Evolutionary conservation across 169 alveolate genomes (phyloP).

Genomic region (Perkinsus chesapeaki): DNA sequence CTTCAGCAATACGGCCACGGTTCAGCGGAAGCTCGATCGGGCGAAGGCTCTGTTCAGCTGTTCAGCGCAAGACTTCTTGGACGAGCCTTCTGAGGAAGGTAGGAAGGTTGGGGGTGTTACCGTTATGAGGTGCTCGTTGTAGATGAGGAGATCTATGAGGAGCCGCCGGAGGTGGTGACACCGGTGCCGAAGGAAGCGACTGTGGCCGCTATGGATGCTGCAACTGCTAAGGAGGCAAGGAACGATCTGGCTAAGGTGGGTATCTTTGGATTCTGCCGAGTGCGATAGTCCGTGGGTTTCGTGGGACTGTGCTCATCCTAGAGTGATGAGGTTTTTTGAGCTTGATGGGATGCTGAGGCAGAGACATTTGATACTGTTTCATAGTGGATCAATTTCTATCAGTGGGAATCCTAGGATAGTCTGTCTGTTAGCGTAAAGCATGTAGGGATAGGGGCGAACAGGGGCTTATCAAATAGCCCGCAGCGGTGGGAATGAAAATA

Average conservation of each 20-base stretch:
- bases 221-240: not conserved
- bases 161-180: not conserved
- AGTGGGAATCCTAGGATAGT: no score
- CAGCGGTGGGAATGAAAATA: no score
- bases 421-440: no score
- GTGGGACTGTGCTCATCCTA: no score
- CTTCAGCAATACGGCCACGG: not conserved
- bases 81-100: not conserved
- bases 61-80: not conserved
- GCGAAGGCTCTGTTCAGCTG: not conserved
- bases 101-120: not conserved
- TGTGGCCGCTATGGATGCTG: not conserved
- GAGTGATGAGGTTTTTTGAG: no score
- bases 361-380: no score
- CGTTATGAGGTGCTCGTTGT: not conserved
- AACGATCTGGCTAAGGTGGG: not conserved
- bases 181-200: not conserved
- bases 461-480: no score
- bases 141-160: not conserved
- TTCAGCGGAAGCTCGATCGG: not conserved
- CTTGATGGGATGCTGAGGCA: no score
- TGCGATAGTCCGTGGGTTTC: no score
- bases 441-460: no score
- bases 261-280: not conserved
- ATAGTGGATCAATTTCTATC: no score